Evolutionary conservation across 192 early-diverging fungal genomes (phyloP).

Genomic region (Phlyctochytrium bullatum): DNA sequence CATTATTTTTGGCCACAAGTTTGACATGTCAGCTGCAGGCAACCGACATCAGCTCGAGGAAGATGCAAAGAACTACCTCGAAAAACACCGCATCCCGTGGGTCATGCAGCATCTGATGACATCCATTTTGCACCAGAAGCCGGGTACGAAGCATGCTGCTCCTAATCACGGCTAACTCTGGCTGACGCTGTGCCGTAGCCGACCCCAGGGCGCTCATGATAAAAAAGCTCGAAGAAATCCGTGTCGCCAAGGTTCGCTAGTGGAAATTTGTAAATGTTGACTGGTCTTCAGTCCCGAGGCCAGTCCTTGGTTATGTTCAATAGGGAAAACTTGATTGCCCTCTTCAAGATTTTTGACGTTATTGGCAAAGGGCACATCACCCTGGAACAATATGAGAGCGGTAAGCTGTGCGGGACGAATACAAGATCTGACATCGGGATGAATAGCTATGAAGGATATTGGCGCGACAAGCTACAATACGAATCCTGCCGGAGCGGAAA

Average conservation of each 20-base stretch:
- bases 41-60: neutral
- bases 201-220: slow-evolving; percentile 45
- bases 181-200: slow-evolving; percentile 9
- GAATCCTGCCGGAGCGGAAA: slow-evolving; percentile 28
- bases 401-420: too few species aligned
- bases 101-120: slow-evolving; percentile 38
- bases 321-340: slow-evolving; percentile 35
- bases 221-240: slow-evolving; percentile 45
- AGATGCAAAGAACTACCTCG: slow-evolving; percentile 36
- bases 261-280: slow-evolving; percentile 8
- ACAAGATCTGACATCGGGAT: too few species aligned
- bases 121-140: slow-evolving; percentile 31
- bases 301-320: slow-evolving; percentile 42
- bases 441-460: slow-evolving; percentile 33
- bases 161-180: neutral
- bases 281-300: slow-evolving; percentile 32
- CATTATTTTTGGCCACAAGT: too few species aligned
- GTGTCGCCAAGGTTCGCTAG: slow-evolving; percentile 32
- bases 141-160: slow-evolving; percentile 13
- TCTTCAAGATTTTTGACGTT: slow-evolving; percentile 49
- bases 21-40: neutral
- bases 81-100: slow-evolving; percentile 34
- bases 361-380: slow-evolving; percentile 44
- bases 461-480: slow-evolving; percentile 30
- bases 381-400: slow-evolving; percentile 38